Evolutionary conservation across 2,329 filamentous ascomycete genomes (phyloP).

Genomic region (Dactylellina sp.): DNA sequence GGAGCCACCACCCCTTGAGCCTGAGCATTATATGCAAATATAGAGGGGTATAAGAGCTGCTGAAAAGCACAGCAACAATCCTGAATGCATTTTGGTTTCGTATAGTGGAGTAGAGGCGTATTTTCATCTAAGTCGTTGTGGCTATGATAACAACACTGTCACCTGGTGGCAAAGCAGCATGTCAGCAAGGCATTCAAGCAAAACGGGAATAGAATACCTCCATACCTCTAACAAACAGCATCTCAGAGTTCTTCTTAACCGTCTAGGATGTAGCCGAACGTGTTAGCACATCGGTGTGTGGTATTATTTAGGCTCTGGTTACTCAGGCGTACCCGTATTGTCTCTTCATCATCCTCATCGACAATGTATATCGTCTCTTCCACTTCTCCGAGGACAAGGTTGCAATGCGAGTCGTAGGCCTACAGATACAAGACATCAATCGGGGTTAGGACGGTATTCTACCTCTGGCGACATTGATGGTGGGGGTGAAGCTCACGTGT

Average conservation of each 20-base stretch:
- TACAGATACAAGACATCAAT: slow-evolving; percentile 64
- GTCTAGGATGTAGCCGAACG: slow-evolving; percentile 69
- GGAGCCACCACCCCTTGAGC: slow-evolving; percentile 8
- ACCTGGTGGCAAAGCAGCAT: too few relatives aligned
- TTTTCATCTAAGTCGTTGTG: slow-evolving; percentile 41
- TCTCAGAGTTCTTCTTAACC: slow-evolving; percentile 95
- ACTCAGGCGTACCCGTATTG: slow-evolving; percentile 73
- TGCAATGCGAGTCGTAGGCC: slow-evolving; percentile 99
- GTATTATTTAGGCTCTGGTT: neutral
- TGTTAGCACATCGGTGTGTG: neutral
- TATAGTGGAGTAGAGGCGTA: neutral
- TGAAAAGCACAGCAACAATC: slow-evolving; percentile 5
- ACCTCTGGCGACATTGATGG: neutral
- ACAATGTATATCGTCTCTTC: slow-evolving; percentile 96
- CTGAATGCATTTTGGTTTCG: slow-evolving; percentile 9
- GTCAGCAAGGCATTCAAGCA: slow-evolving; percentile 19
- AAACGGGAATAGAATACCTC: slow-evolving; percentile 60
- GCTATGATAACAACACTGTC: slow-evolving; percentile 80
- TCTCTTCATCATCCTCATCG: slow-evolving; percentile 80
- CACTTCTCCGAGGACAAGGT: slow-evolving; percentile 93
- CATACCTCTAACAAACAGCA: slow-evolving; percentile 95
- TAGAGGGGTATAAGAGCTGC: slow-evolving; percentile 26
- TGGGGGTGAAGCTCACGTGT: slow-evolving; percentile 75
- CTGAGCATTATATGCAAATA: slow-evolving; percentile 21
- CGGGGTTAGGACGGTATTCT: slow-evolving; percentile 14